Percentiles rank a stretch among this genome's conserved stretches.
Conservation (phyloP, 176 grass and related monocot genomes). For the Carex parvula region DNA sequence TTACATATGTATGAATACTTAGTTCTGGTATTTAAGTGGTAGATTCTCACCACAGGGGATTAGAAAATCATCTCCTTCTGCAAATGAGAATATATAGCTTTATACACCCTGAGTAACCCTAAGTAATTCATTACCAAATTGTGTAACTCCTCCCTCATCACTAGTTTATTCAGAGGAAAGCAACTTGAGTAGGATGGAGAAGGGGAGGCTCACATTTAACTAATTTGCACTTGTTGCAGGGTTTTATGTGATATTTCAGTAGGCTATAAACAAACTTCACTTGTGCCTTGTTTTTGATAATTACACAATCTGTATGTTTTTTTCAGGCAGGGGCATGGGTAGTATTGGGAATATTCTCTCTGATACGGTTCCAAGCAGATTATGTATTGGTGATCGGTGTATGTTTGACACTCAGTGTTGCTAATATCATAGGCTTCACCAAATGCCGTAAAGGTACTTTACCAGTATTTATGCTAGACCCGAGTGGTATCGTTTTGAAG, state of each 20-base stretch:
- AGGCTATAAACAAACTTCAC: conserved; percentile 2
- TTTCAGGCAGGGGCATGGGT: conserved; percentile 97
- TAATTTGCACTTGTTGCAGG: background rate
- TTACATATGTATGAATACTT: background rate
- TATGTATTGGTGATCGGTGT: conserved; percentile 94
- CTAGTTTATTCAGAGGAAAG: background rate
- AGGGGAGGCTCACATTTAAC: background rate
- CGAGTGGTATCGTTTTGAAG: background rate
- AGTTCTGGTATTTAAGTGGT: background rate
- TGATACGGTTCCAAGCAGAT: conserved; percentile 91
- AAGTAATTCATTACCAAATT: background rate
- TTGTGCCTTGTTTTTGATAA: conserved; percentile 11
- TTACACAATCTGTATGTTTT: background rate
- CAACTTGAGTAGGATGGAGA: background rate
- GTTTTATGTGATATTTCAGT: background rate
- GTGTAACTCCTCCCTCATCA: background rate
- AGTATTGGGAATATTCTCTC: conserved; percentile 91
- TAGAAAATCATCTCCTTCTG: background rate
- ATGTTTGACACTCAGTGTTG: conserved; percentile 89
- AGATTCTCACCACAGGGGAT: background rate
- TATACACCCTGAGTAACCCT: background rate
- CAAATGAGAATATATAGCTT: background rate
- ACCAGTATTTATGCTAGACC: background rate
- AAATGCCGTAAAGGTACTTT: conserved; percentile 93
- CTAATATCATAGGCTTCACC: conserved; percentile 99